A percentile compares a stretch with the other conserved stretches of the same genome.
Conservation (phyloP, 768 basidiomycete species). For the Boletales sp. region DNA sequence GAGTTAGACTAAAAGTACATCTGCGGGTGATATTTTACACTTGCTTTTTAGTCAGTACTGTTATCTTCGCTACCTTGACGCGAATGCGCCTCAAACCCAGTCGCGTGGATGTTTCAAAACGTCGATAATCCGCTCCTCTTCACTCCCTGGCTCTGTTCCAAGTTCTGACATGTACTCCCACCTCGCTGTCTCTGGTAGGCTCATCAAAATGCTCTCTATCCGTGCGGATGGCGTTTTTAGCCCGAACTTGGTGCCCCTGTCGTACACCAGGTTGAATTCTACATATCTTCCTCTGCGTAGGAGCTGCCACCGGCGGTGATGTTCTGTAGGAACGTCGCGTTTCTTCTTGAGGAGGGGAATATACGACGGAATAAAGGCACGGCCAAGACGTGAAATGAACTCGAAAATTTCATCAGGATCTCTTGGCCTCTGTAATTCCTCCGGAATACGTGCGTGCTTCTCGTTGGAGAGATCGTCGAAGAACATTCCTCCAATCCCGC, state of each 20-base stretch:
- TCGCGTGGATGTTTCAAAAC: constrained; percentile 60
- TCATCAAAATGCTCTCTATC: constrained; percentile 90
- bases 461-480: constrained; percentile 86
- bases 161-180: constrained; percentile 89
- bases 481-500: constrained; percentile 94
- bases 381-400: constrained; percentile 67
- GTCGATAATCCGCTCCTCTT: constrained; percentile 61
- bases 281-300: constrained; percentile 89
- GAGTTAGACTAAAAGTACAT: too few relatives aligned
- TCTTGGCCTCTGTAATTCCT: constrained; percentile 45
- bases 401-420: constrained; percentile 70
- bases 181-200: constrained; percentile 77
- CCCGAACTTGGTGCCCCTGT: constrained; percentile 86
- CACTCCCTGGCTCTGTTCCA: constrained; percentile 56
- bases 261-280: constrained; percentile 88
- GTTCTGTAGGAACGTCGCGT: constrained; percentile 55
- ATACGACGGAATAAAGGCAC: constrained; percentile 87
- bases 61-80: too few relatives aligned
- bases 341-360: constrained; percentile 75
- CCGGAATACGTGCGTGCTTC: constrained; percentile 57
- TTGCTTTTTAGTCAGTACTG: too few relatives aligned
- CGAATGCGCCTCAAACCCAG: constrained; percentile 43
- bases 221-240: constrained; percentile 80
- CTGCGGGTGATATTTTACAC: too few relatives aligned
- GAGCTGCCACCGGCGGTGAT: constrained; percentile 88